Evolutionary conservation across 345 rosid species (phyloP).

Genomic region (Conringia planisiliqua): DNA sequence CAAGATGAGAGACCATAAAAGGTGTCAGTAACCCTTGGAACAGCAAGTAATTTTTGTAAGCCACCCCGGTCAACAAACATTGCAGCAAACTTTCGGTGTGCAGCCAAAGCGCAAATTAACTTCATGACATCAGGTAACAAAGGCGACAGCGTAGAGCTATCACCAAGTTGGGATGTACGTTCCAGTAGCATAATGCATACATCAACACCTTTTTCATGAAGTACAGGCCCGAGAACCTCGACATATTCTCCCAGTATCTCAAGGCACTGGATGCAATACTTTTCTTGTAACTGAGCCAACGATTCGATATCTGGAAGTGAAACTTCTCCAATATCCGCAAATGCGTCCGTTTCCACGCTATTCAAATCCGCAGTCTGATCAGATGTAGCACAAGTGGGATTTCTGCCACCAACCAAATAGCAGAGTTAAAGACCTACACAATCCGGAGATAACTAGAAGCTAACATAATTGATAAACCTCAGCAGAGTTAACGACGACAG

Average conservation of each 20-base stretch:
- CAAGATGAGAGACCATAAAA: constrained; percentile 92
- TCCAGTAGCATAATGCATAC: constrained; percentile 83
- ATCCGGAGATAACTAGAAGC: constrained; percentile 14
- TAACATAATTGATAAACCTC: not conserved
- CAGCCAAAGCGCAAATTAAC: constrained; percentile 96
- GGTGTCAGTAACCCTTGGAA: constrained; percentile 69
- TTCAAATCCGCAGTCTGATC: constrained; percentile 35
- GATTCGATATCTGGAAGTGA: constrained; percentile 66
- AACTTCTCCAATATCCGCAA: constrained; percentile 58
- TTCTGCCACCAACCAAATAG: constrained; percentile 49
- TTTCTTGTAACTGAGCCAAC: constrained; percentile 83
- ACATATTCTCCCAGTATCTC: constrained; percentile 92
- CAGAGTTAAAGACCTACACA: constrained; percentile 26
- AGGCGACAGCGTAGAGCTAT: constrained; percentile 37
- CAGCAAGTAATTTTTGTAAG: constrained; percentile 84
- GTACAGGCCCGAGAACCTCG: constrained; percentile 96
- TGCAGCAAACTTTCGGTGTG: constrained; percentile 96
- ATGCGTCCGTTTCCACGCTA: constrained; percentile 36
- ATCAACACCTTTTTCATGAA: constrained; percentile 96
- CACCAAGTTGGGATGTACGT: constrained; percentile 51
- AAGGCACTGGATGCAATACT: constrained; percentile 90
- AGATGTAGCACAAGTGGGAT: constrained; percentile 26
- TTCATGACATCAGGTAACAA: constrained; percentile 95
- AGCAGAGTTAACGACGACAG: not conserved
- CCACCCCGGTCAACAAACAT: constrained; percentile 97